Evolutionary conservation across 805 yeast species (phyloP), one percentile per base, ranked within the genome.

Genomic region (Isabelozyma heimii): DNA sequence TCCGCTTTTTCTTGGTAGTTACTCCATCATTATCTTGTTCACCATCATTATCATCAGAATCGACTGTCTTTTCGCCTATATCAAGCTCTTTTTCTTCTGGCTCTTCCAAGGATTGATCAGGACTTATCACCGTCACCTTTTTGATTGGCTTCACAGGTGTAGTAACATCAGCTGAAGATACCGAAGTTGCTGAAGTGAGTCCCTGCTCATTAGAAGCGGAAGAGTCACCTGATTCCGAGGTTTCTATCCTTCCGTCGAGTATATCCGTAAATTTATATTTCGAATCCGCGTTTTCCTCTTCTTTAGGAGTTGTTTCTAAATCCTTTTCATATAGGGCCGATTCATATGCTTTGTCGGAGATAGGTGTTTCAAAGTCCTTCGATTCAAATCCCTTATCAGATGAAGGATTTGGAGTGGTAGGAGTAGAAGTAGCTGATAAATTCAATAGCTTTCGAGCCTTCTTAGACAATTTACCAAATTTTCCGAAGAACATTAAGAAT

Each of bases 1-100:
- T 91, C 26, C 97, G 75, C 58, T 80, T 85, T 65, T 82, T 84
- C 47, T 75, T 69, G 1, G 67, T 61, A 12, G 50, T 43, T 0
- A 49, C 39, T 2, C 56, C 60, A 44, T 44, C 52, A 2, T 38
- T 53, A 39, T 53, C 50, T n/a, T 49, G 53, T 10, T 35, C 47
- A 16, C 10, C 60, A 6, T 51, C 52, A 17, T 43, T 50, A 46
- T 45, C 51, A 2, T 40, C 54, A 40, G 52, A 49, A n/a, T 50
- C 54, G 13, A 26, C 47, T 17, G 47, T 50, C 16, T 48, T 46
- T 33, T 43, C 33, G 8, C 47, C 46, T 17, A 40, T 51, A 9
- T 48, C 44, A 57, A 52, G 37, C 49, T 55, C 50, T 12, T 52
- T 50, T 9, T 26, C 35, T 9, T 16, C n/a, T 6, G 42, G 8